phyloP scores from a whole-genome alignment of 768 basidiomycete species.

The Mycena epipterygia region DNA sequence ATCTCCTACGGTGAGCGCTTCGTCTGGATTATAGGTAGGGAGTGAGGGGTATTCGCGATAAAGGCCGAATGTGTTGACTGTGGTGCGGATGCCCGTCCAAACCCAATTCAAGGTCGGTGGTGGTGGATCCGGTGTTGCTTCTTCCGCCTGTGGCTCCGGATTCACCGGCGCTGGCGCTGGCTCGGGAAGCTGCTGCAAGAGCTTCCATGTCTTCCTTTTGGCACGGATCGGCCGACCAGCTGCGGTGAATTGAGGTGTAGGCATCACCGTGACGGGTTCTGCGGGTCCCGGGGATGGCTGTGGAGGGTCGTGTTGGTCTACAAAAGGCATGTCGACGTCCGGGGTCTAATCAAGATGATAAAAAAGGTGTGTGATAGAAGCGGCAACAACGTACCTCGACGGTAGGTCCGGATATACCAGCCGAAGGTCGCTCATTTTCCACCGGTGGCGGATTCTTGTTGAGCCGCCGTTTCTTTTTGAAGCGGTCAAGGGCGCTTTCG shows the following conservation, averaged over 20 bases:
- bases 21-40: conserved; percentile 37
- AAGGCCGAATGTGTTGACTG: conserved; percentile 28
- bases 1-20: conserved; percentile 6
- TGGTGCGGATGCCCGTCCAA: conserved; percentile 14
- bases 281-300: neutral
- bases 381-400: neutral
- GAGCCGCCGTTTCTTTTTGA: neutral
- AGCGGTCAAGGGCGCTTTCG: neutral
- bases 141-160: neutral
- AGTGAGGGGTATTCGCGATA: conserved; percentile 29
- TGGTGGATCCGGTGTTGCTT: neutral
- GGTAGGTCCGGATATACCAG: too few species aligned
- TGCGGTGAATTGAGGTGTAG: neutral
- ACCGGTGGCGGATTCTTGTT: neutral
- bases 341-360: neutral
- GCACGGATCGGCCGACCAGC: conserved; percentile 19
- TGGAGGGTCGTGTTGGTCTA: neutral
- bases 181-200: conserved; percentile 33
- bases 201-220: conserved; percentile 37
- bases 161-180: neutral
- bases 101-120: neutral
- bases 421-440: neutral
- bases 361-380: neutral
- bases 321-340: neutral
- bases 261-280: neutral